Percentiles rank a stretch among this genome's conserved stretches.
These are phyloP conservation scores for Handroanthus guayacan DNA, from an alignment of 257 asterid genomes.

Conservation along the genomic window DNA sequence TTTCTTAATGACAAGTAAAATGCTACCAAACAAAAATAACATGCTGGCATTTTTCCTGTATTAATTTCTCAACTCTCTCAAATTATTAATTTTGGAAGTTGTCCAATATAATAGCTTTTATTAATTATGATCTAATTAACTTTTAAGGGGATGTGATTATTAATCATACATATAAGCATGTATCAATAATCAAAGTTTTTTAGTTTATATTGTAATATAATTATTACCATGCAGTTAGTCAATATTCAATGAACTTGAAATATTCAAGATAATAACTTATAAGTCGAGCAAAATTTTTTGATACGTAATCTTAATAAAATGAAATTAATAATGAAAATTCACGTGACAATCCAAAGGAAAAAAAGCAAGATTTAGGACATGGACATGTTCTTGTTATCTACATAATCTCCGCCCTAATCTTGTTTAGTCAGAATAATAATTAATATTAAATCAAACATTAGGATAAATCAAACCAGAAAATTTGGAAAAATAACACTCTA, in stretches of 20 bases:
- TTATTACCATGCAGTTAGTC: not conserved
- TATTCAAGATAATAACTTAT: not conserved
- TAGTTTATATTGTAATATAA: not conserved
- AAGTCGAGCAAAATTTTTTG: not conserved
- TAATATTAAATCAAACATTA: not conserved
- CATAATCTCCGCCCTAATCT: conserved; percentile 29
- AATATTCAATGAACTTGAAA: conserved; percentile 32
- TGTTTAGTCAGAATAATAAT: not conserved
- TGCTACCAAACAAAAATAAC: conserved; percentile 34
- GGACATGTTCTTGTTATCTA: conserved; percentile 28
- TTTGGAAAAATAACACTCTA: not conserved
- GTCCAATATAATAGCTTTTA: too few species aligned
- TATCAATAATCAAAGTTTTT: not conserved
- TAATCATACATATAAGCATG: not conserved
- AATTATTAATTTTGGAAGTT: too few species aligned
- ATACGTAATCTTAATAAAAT: conserved; percentile 11
- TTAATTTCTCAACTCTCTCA: too few species aligned
- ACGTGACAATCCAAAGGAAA: conserved; percentile 32
- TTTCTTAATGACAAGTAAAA: not conserved
- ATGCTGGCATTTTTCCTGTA: conserved; percentile 27
- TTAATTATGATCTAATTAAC: not conserved
- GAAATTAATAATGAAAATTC: conserved; percentile 20
- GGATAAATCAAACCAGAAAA: not conserved
- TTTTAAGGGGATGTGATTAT: not conserved
- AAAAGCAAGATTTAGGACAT: conserved; percentile 32